Conservation (phyloP, 331 rosid species). For the Spiraea crenata region DNA sequence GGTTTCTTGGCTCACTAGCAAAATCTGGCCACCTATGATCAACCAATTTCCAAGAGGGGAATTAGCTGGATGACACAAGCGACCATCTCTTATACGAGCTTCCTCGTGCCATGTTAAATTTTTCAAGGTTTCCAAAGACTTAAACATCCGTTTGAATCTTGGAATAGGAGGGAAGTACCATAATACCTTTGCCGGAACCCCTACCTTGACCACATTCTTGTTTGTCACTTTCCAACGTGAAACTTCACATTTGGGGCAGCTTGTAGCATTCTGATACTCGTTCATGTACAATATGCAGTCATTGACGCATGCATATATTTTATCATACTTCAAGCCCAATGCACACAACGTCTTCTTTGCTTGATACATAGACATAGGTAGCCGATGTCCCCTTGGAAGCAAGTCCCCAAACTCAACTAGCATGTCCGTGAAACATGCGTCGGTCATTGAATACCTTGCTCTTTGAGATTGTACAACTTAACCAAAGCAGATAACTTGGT, state of each 20-base stretch:
- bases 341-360: too few relatives aligned
- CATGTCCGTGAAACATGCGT: too few relatives aligned
- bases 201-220: background rate
- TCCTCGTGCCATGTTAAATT: background rate
- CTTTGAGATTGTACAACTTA: too few relatives aligned
- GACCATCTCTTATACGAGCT: background rate
- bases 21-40: background rate
- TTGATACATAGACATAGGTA: too few relatives aligned
- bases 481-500: too few relatives aligned
- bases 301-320: too few relatives aligned
- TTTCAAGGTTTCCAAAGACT: background rate
- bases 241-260: background rate
- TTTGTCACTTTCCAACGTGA: background rate
- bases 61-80: background rate
- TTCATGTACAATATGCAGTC: too few relatives aligned
- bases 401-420: too few relatives aligned
- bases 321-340: too few relatives aligned
- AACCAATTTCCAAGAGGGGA: background rate
- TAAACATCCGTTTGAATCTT: background rate
- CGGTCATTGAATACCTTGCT: too few relatives aligned
- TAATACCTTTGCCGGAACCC: background rate
- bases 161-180: background rate
- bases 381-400: too few relatives aligned
- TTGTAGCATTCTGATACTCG: too few relatives aligned
- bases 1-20: slow-evolving; percentile 1